A percentile compares a stretch with the other conserved stretches of the same genome.
These are phyloP conservation scores for Hypoxylon sp. DNA, from an alignment of 2,329 filamentous ascomycete genomes.

Conservation along the genomic window DNA sequence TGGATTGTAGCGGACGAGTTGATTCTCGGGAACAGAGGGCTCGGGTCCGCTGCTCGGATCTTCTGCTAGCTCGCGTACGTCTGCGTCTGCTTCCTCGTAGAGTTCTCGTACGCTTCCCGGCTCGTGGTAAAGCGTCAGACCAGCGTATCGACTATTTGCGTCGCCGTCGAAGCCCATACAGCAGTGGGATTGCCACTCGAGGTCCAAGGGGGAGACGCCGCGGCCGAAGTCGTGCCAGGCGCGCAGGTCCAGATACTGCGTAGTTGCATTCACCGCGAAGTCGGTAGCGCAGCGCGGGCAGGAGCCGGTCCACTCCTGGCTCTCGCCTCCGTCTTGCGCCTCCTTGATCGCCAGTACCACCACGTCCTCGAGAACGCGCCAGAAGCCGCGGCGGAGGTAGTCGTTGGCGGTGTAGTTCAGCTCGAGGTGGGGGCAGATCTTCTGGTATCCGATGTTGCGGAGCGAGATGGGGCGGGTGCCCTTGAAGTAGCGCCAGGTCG, in stretches of 20 bases:
- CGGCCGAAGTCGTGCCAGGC: conserved; percentile 21
- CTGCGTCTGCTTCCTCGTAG: not conserved
- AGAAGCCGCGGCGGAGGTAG: too few species aligned
- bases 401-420: not conserved
- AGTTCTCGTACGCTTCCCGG: not conserved
- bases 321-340: not conserved
- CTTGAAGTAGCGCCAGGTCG: conserved; percentile 4
- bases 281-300: conserved; percentile 22
- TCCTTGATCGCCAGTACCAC: not conserved
- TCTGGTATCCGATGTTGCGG: conserved; percentile 12
- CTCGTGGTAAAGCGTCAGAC: not conserved
- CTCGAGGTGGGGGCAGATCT: conserved; percentile 17
- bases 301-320: not conserved
- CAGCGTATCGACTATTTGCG: not conserved
- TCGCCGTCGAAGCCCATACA: not conserved
- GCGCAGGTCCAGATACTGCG: not conserved
- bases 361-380: not conserved
- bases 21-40: too few species aligned
- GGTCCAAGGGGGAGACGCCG: conserved; percentile 19
- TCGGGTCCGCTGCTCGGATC: too few species aligned
- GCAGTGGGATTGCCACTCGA: conserved; percentile 7
- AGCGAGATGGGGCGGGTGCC: not conserved
- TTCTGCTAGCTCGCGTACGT: not conserved
- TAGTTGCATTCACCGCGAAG: not conserved
- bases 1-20: too few species aligned